Base-by-base conservation (phyloP, 78 protist species). In the Dictyostelium intermedium region DNA sequence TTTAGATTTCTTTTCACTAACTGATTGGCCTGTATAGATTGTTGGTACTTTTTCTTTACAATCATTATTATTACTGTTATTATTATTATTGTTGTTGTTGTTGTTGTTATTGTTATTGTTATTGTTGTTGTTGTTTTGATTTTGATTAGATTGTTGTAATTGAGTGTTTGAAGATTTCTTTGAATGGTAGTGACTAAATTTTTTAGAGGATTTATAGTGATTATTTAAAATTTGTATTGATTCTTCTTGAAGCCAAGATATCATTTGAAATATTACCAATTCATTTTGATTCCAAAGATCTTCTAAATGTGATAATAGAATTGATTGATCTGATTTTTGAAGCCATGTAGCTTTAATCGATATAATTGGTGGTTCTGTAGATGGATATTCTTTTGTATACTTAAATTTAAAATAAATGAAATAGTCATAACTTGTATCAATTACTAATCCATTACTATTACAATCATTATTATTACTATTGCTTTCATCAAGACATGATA, bases 1-100 rank as follows among this genome's bases (percentile, higher is more conserved):
- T 78, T 83, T 91, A 23, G 61, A 30, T 25, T 91, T 91, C 37
- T 91, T 91, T n/a, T 84, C 95, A 2, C 83, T 83, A 25, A 84
- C 50, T 10, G 85, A 77, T 41, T 30, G 63, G 10, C 95, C 84
- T 30, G 95, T 79, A 43, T 84, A 83, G 23, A 91, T 91, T 1
- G 91, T 91, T 60, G 95, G 95, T 76, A 76, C 50, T 34, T 70
- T 70, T 43, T 14, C 70, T 37, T 82, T 39, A 11, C 1, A 5
- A 14, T 53, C 6, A 5, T 45, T 13, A 25, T 14, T 0, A 9
- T 30, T 20, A 1, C 25, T 35, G 30, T 81, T 16, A 32, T 23
- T n/a, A 47, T 34, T 53, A 35, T 86, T 10, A 18, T 76, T 73
- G 91, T 69, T 53, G 91, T 39, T 79, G 81, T 5, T 37, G 2